Percentiles rank a stretch among this genome's conserved stretches.
phyloP scores from a whole-genome alignment of 2,329 filamentous ascomycete genomes.

The Xylaria sp. region DNA sequence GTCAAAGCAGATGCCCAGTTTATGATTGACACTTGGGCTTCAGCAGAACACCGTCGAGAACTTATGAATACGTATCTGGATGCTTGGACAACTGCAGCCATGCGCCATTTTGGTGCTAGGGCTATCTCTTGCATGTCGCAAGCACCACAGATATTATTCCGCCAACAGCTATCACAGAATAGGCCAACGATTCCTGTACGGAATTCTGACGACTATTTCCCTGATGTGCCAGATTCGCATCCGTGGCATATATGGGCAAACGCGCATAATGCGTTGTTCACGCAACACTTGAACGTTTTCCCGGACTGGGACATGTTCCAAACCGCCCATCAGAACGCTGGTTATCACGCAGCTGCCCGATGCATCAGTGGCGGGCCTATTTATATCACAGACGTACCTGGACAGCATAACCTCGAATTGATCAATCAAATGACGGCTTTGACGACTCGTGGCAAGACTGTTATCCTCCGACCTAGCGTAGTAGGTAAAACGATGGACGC shows the following conservation, averaged over 20 bases:
- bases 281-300: slow-evolving; percentile 84
- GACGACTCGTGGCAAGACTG: slow-evolving; percentile 76
- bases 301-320: slow-evolving; percentile 85
- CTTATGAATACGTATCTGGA: slow-evolving; percentile 84
- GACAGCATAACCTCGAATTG: slow-evolving; percentile 78
- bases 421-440: slow-evolving; percentile 84
- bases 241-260: slow-evolving; percentile 97
- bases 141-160: slow-evolving; percentile 85
- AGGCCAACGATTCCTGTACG: slow-evolving; percentile 79
- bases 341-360: slow-evolving; percentile 89
- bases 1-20: slow-evolving; percentile 97
- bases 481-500: slow-evolving; percentile 77
- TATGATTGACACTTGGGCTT: slow-evolving; percentile 79
- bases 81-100: slow-evolving; percentile 81
- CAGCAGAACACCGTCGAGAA: slow-evolving; percentile 74
- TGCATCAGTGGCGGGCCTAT: slow-evolving; percentile 92
- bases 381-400: slow-evolving; percentile 92
- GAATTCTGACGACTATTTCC: slow-evolving; percentile 94
- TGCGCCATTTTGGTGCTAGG: slow-evolving; percentile 80
- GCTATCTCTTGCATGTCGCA: slow-evolving; percentile 96
- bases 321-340: slow-evolving; percentile 73
- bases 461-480: slow-evolving; percentile 82
- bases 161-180: slow-evolving; percentile 81
- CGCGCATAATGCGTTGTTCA: slow-evolving; percentile 86
- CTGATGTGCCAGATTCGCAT: slow-evolving; percentile 81